Evolutionary conservation across 2,329 filamentous ascomycete genomes (phyloP).

Genomic region (Sporothrix protearum): DNA sequence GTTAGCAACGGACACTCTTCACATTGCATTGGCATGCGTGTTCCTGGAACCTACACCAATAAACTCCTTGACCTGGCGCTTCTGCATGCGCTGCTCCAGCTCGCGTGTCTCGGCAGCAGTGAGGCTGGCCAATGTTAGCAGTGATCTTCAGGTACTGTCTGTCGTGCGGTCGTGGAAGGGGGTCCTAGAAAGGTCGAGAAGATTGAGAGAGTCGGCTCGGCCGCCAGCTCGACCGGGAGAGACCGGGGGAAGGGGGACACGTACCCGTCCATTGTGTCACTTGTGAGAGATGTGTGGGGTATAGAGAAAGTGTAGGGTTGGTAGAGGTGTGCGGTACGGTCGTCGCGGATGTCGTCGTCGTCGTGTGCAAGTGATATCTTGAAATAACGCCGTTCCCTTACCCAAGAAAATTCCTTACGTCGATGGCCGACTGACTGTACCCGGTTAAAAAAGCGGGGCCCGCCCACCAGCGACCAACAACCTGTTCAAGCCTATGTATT

Average conservation of each 20-base stretch:
- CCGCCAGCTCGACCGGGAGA: not conserved
- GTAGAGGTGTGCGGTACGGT: not conserved
- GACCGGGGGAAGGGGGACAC: too few relatives aligned
- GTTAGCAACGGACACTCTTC: too few relatives aligned
- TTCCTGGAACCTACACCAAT: constrained; percentile 77
- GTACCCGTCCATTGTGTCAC: constrained; percentile 30
- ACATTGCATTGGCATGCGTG: too few relatives aligned
- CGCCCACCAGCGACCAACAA: not conserved
- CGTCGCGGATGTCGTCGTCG: not conserved
- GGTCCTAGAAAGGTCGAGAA: not conserved
- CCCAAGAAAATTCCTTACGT: constrained; percentile 17
- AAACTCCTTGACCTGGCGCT: constrained; percentile 98
- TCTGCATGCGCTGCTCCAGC: constrained; percentile 91
- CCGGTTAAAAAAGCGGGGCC: constrained; percentile 16
- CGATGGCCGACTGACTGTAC: constrained; percentile 2
- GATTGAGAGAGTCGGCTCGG: not conserved
- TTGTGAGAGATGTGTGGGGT: not conserved
- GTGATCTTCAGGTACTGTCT: not conserved
- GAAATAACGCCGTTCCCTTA: not conserved
- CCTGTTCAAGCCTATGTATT: too few relatives aligned
- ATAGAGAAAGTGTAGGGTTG: not conserved
- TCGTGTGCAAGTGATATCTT: not conserved
- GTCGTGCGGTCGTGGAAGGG: not conserved
- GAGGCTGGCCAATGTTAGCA: constrained; percentile 24
- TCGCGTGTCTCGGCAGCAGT: constrained; percentile 58